A percentile compares a stretch with the other conserved stretches of the same genome.
Conservation (phyloP, 371 early-diverging fungal species). For the Enteropsectra breve region DNA sequence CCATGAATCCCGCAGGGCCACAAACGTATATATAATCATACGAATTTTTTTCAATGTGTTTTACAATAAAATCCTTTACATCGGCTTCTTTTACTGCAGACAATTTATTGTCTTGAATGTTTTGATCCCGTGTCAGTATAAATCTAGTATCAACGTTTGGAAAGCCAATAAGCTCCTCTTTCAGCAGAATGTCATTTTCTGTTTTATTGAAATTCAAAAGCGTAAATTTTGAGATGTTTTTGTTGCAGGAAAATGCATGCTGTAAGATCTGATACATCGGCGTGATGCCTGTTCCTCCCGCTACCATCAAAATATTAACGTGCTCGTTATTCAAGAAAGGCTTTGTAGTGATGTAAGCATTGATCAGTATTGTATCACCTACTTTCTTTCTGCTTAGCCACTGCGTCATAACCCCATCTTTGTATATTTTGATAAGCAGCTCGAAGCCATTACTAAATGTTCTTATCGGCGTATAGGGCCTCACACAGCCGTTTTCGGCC, state of each 20-base stretch:
- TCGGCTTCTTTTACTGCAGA: background rate
- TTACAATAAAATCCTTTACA: background rate
- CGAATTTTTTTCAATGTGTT: conserved; percentile 23
- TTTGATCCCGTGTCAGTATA: background rate
- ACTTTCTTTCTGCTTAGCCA: background rate
- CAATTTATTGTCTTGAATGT: background rate
- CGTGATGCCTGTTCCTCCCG: conserved; percentile 83
- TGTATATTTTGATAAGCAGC: conserved; percentile 37
- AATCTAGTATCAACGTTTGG: conserved; percentile 62
- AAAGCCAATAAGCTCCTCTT: conserved; percentile 67
- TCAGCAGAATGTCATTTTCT: conserved; percentile 72
- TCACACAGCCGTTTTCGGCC: too few species aligned
- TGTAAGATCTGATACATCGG: conserved; percentile 71
- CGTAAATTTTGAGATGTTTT: conserved; percentile 70
- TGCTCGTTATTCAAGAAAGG: conserved; percentile 30
- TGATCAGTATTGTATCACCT: conserved; percentile 14
- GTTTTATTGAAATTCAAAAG: conserved; percentile 75
- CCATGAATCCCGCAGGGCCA: conserved; percentile 67
- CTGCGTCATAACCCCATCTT: conserved; percentile 16
- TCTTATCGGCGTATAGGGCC: too few species aligned
- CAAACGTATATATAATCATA: conserved; percentile 70
- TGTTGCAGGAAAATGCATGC: conserved; percentile 19
- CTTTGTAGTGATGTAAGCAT: conserved; percentile 2
- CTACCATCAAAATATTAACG: conserved; percentile 73
- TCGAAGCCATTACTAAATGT: too few species aligned